Conservation (phyloP, 768 basidiomycete species). For the Kwoniella bestiolae region DNA sequence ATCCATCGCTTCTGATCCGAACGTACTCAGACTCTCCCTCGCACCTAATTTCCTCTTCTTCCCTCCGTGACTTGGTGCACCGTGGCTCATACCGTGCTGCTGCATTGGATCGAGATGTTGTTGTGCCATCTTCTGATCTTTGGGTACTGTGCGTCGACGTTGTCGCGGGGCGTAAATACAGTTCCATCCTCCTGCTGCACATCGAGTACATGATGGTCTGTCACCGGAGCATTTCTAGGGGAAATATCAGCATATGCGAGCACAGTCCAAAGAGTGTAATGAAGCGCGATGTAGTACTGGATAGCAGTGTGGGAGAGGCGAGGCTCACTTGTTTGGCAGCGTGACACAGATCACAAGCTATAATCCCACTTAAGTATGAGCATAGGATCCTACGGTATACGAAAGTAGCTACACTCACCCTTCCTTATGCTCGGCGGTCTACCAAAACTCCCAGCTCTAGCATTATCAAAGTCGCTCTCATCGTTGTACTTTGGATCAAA, state of each 20-base stretch:
- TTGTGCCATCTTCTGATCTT: conserved; percentile 34
- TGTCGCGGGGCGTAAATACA: conserved; percentile 54
- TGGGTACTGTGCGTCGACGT: conserved; percentile 50
- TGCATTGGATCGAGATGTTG: conserved; percentile 22
- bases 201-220: conserved; percentile 49
- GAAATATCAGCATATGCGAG: conserved; percentile 3
- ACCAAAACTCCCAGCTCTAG: conserved; percentile 21
- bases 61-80: background rate
- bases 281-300: too few species aligned
- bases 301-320: background rate
- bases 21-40: conserved; percentile 30
- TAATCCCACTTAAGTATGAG: background rate
- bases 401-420: conserved; percentile 26
- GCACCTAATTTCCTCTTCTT: conserved; percentile 49
- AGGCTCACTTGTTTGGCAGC: conserved; percentile 48
- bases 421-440: conserved; percentile 53
- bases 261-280: too few species aligned
- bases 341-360: conserved; percentile 53
- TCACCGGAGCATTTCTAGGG: conserved; percentile 54
- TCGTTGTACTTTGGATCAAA: conserved; percentile 18
- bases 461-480: conserved; percentile 11
- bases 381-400: background rate
- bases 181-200: conserved; percentile 48
- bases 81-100: conserved; percentile 12
- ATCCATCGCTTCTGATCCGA: conserved; percentile 41